Evolutionary conservation across 1,139 yeast genomes (phyloP).

Genomic region (Kluyveromyces sp.): DNA sequence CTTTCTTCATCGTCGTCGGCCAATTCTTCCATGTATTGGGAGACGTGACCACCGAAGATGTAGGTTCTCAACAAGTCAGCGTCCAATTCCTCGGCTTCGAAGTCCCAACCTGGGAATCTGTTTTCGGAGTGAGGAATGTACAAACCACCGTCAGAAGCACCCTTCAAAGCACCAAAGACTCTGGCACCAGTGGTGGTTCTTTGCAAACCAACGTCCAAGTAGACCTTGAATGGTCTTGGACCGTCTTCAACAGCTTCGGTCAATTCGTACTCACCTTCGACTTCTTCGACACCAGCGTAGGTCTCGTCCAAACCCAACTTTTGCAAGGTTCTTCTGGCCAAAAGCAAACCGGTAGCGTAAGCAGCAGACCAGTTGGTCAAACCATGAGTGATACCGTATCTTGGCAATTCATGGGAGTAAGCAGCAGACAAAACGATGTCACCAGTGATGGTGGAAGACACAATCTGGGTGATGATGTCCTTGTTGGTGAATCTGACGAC

Average conservation of each 20-base stretch:
- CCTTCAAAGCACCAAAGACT: slow-evolving; percentile 98
- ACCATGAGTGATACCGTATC: slow-evolving; percentile 97
- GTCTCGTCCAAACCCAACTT: slow-evolving; percentile 98
- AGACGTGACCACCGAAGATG: slow-evolving; percentile 99
- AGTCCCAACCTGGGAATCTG: slow-evolving; percentile 99
- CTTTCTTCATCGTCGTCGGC: slow-evolving; percentile 99
- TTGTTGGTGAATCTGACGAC: slow-evolving; percentile 99
- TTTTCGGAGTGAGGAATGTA: slow-evolving; percentile 99
- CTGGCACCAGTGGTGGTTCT: slow-evolving; percentile 99
- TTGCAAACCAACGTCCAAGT: slow-evolving; percentile 98
- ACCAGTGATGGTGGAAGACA: slow-evolving; percentile 95
- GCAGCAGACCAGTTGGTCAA: slow-evolving; percentile 99
- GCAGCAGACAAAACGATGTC: slow-evolving; percentile 96
- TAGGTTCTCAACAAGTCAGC: slow-evolving; percentile 96
- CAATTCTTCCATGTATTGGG: slow-evolving; percentile 99
- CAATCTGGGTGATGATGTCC: slow-evolving; percentile 97
- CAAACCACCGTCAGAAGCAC: slow-evolving; percentile 99
- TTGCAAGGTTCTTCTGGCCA: slow-evolving; percentile 98
- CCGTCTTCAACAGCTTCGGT: slow-evolving; percentile 99
- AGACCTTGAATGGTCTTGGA: slow-evolving; percentile 99
- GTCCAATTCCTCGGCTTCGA: slow-evolving; percentile 96
- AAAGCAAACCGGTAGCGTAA: slow-evolving; percentile 96
- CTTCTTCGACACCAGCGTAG: slow-evolving; percentile 98
- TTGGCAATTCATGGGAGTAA: slow-evolving; percentile 98
- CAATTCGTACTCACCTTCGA: slow-evolving; percentile 96